Base-by-base conservation (phyloP, 352 stramenopile genomes). In the Phytophthora agathidicida region DNA sequence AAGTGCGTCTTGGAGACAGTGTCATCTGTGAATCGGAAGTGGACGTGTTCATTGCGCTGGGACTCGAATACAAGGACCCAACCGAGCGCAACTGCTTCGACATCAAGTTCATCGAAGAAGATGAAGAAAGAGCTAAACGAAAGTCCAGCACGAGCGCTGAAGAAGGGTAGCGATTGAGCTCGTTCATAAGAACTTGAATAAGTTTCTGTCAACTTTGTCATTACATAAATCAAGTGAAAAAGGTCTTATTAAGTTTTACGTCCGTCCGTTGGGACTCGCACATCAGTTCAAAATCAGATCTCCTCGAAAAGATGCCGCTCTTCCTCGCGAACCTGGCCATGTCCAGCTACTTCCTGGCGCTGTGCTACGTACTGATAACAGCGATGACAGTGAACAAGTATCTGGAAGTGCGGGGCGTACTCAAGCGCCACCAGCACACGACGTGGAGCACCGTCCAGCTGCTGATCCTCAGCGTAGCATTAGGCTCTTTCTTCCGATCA, bases 271-370 rank as follows among this genome's bases (percentile, higher is more conserved):
- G n/a, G n/a, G n/a, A n/a, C n/a, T n/a, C n/a, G n/a, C n/a, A n/a
- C n/a, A n/a, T n/a, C n/a, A n/a, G n/a, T n/a, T n/a, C n/a, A n/a
- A n/a, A n/a, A n/a, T n/a, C n/a, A n/a, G n/a, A n/a, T n/a, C n/a
- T n/a, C 8, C 10, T 47, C n/a, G n/a, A n/a, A n/a, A 56, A 38
- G 50, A 93, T 93, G 83, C 72, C 84, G 78, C 77, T 95, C 20
- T 95, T 95, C 69, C 80, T 95, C n/a, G 85, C 80, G 39, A 93
- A 93, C 65, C 65, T 95, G 62, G 86, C 82, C 51, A 92, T 95
- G 83, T 71, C 86, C 60, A 93, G 82, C 74, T 95, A 93, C 68
- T 95, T 95, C 54, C 69, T 95, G 65, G 86, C 86, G 68, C 79
- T 95, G 26, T 93, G 84, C 65, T 95, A 95, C 68, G 87, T 89